Conservation (phyloP, 208 protist genomes). For the Leishmania tropica region DNA sequence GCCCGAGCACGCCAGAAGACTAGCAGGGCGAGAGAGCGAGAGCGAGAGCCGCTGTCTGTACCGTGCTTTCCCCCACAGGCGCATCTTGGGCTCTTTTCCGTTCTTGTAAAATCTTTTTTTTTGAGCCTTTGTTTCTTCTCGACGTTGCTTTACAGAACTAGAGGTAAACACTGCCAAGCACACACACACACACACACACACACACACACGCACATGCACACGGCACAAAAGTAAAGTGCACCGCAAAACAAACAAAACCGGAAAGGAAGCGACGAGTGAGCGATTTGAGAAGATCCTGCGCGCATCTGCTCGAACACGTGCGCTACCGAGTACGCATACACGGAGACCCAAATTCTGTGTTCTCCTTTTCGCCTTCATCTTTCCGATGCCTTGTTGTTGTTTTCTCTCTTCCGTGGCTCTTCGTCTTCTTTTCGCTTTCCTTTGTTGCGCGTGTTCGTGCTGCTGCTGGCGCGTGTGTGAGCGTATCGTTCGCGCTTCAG, state of each 20-base stretch:
- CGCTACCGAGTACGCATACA: too few relatives aligned
- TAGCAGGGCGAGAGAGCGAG: neutral
- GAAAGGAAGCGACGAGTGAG: neutral
- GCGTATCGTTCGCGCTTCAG: neutral
- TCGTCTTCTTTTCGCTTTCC: neutral
- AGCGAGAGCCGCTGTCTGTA: neutral
- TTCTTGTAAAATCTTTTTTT: neutral
- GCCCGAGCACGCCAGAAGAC: neutral
- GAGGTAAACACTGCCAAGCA: neutral
- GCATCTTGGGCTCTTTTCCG: neutral
- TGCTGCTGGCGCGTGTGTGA: neutral
- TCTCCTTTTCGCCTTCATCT: too few relatives aligned
- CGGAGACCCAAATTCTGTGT: too few relatives aligned
- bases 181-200: neutral
- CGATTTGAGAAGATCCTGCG: too few relatives aligned
- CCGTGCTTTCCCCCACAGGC: neutral
- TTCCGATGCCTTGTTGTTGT: too few relatives aligned
- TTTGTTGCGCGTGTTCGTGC: neutral
- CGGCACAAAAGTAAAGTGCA: neutral
- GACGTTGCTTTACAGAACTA: slow-evolving; percentile 3
- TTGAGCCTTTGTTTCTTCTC: neutral
- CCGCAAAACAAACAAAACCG: neutral
- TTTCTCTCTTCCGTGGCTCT: too few relatives aligned
- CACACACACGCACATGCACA: neutral
- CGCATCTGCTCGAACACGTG: too few relatives aligned